A percentile compares a stretch with the other conserved stretches of the same genome.
phyloP scores from a whole-genome alignment of 2,329 filamentous ascomycete genomes.

The Simplicillium sp. region DNA sequence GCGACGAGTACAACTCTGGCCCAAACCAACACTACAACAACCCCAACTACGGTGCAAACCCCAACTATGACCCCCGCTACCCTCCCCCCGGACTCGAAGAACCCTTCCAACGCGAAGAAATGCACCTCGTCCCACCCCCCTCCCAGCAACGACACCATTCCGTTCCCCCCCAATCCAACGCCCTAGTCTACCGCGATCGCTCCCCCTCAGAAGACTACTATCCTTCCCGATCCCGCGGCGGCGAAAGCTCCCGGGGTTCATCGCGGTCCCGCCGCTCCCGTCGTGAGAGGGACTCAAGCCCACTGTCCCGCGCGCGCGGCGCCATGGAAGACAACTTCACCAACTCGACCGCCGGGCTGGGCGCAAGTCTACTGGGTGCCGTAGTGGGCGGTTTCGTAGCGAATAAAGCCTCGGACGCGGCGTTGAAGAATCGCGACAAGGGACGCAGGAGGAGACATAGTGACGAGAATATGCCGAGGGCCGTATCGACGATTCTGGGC shows the following conservation, averaged over 20 bases:
- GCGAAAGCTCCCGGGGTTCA: too few species aligned
- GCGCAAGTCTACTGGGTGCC: slow-evolving; percentile 42
- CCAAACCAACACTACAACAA: slow-evolving; percentile 7
- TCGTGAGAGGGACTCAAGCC: slow-evolving; percentile 11
- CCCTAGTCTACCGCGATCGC: too few species aligned
- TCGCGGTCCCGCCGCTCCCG: too few species aligned
- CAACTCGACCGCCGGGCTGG: slow-evolving; percentile 36
- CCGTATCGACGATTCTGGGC: slow-evolving; percentile 41
- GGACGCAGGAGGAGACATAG: slow-evolving; percentile 14
- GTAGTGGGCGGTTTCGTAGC: slow-evolving; percentile 45
- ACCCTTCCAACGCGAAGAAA: too few species aligned
- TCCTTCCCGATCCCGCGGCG: too few species aligned
- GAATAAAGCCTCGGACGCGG: slow-evolving; percentile 34
- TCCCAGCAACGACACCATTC: too few species aligned
- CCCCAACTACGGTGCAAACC: slow-evolving; percentile 6
- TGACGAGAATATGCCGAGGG: slow-evolving; percentile 20
- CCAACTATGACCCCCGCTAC: too few species aligned
- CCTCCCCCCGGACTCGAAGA: too few species aligned
- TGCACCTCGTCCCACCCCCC: too few species aligned
- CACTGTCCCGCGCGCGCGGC: slow-evolving; percentile 28
- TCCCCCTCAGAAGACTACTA: too few species aligned
- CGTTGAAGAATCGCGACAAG: slow-evolving; percentile 20
- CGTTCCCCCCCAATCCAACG: too few species aligned
- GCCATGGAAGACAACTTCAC: slow-evolving; percentile 37
- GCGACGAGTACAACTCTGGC: slow-evolving; percentile 6